Evolutionary conservation across 345 rosid genomes (phyloP).

Genomic region (Hibiscus syriacus): DNA sequence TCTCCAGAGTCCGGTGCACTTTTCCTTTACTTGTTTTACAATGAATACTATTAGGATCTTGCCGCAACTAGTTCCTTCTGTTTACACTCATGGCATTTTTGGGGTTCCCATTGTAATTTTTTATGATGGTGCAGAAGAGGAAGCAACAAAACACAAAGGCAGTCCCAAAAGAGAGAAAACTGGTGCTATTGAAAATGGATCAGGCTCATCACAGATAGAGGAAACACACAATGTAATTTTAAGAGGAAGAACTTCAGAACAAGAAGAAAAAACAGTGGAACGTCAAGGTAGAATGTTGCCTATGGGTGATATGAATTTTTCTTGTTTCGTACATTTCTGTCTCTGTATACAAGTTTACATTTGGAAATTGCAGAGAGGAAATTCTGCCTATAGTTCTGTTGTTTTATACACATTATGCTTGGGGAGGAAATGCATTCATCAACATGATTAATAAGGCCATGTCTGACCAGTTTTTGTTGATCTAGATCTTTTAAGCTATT

Average conservation of each 20-base stretch:
- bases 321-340: slow-evolving; percentile 3
- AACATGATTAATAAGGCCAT: not conserved
- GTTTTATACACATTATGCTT: not conserved
- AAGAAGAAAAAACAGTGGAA: slow-evolving; percentile 7
- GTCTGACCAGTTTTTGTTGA: not conserved
- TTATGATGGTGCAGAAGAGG: slow-evolving; percentile 10
- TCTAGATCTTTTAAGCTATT: slow-evolving; percentile 1
- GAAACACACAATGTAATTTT: slow-evolving; percentile 12
- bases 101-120: not conserved
- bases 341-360: not conserved
- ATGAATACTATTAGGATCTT: not conserved
- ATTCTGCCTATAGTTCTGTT: not conserved
- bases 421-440: not conserved
- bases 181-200: slow-evolving; percentile 10
- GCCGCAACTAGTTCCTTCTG: not conserved
- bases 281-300: slow-evolving; percentile 24
- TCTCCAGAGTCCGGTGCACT: not conserved
- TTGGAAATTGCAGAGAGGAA: not conserved
- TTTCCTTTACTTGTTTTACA: not conserved
- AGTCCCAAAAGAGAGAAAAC: slow-evolving; percentile 13
- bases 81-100: not conserved
- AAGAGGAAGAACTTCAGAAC: slow-evolving; percentile 14
- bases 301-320: slow-evolving; percentile 2
- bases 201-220: slow-evolving; percentile 2
- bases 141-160: slow-evolving; percentile 12